phyloP scores from a whole-genome alignment of 2,329 filamentous ascomycete species.

The Penicillium nordicum region DNA sequence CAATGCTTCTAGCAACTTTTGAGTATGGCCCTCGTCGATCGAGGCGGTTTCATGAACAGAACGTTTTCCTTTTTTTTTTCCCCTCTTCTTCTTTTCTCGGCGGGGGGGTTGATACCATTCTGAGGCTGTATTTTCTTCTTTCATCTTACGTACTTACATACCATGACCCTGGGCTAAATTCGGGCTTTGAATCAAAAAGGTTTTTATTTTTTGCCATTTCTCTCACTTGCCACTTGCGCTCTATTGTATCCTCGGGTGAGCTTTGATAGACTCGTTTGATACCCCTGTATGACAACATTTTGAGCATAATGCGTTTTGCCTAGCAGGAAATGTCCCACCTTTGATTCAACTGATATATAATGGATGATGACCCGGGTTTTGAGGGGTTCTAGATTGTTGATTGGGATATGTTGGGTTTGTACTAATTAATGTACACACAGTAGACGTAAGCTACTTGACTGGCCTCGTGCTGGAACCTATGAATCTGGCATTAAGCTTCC shows the following conservation, averaged over 20 bases:
- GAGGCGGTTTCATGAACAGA: conserved; percentile 3
- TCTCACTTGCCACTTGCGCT: background rate
- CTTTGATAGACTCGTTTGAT: background rate
- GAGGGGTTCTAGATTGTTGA: background rate
- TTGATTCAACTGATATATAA: background rate
- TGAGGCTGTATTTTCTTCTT: conserved; percentile 1
- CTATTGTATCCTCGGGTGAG: background rate
- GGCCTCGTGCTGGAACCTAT: background rate
- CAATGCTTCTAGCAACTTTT: conserved; percentile 37
- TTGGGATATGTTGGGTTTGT: background rate
- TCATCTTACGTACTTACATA: background rate
- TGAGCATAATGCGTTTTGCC: background rate
- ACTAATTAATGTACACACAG: background rate
- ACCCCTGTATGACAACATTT: background rate
- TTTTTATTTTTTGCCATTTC: background rate
- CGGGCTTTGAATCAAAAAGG: background rate
- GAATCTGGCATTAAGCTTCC: background rate
- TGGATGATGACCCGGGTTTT: background rate
- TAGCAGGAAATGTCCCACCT: no score
- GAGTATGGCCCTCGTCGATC: conserved; percentile 7
- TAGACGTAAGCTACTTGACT: background rate
- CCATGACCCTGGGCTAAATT: background rate
- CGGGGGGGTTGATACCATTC: conserved; percentile 5
- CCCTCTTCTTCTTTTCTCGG: background rate
- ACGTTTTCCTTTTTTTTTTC: background rate